Percentiles rank a stretch among this genome's conserved stretches.
Conservation (phyloP, 164 flowering plant genomes). For the Vitis cinerea region DNA sequence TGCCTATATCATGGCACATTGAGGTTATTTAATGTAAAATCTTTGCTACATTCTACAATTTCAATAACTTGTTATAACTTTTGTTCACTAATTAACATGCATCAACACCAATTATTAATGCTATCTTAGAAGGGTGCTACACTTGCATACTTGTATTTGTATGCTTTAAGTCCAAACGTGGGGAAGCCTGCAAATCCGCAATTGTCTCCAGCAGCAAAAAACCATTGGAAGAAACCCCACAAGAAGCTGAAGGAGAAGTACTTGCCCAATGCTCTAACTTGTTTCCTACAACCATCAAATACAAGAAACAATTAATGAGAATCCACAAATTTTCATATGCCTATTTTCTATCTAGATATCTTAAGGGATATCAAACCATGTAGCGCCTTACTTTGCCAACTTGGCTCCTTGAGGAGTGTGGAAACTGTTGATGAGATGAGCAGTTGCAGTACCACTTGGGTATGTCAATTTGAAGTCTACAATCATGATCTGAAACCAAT, state of each 20-base stretch:
- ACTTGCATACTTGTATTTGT: conserved; percentile 25
- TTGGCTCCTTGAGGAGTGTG: conserved; percentile 67
- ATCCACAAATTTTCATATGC: too few species aligned
- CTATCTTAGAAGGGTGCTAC: neutral
- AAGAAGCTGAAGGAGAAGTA: conserved; percentile 30
- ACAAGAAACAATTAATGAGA: neutral
- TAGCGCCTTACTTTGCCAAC: conserved; percentile 44
- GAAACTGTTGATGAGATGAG: conserved; percentile 64
- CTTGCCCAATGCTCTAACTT: conserved; percentile 32
- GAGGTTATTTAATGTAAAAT: too few species aligned
- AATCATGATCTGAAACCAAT: conserved; percentile 51
- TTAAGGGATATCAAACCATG: neutral
- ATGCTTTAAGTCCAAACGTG: conserved; percentile 50
- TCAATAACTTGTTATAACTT: too few species aligned
- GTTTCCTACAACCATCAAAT: conserved; percentile 33
- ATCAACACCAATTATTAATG: too few species aligned
- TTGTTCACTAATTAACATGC: too few species aligned
- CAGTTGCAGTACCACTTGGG: conserved; percentile 77
- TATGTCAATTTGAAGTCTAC: conserved; percentile 59
- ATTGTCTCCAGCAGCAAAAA: conserved; percentile 19
- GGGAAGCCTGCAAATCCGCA: conserved; percentile 51
- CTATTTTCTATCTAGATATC: too few species aligned
- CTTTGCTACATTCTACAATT: too few species aligned
- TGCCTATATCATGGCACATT: too few species aligned
- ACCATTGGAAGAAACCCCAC: conserved; percentile 6